phyloP scores from a whole-genome alignment of 2,329 filamentous ascomycete species.

The Rhynchosporium agropyri region DNA sequence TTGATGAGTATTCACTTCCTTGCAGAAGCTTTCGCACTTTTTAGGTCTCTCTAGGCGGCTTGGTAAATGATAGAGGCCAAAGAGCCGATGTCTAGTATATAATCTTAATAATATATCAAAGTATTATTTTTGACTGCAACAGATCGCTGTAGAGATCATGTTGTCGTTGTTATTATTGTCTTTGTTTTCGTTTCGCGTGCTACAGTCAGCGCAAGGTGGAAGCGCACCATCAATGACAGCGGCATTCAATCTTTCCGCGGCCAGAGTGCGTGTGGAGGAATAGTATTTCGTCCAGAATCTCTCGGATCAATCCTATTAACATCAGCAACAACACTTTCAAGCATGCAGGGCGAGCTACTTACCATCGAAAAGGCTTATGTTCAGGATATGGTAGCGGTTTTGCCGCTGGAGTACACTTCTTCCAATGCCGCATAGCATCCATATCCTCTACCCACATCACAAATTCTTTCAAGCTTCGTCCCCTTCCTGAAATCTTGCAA shows the following conservation, averaged over 20 bases:
- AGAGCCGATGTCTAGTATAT: too few relatives aligned
- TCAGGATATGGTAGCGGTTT: constrained; percentile 14
- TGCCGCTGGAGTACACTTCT: neutral
- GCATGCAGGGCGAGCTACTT: neutral
- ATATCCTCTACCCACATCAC: constrained; percentile 21
- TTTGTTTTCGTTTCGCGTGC: too few relatives aligned
- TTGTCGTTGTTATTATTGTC: too few relatives aligned
- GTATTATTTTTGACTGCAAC: too few relatives aligned
- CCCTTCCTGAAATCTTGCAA: neutral
- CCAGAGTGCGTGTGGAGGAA: constrained; percentile 17
- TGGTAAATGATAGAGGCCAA: too few relatives aligned
- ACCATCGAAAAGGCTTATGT: constrained; percentile 12
- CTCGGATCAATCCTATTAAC: constrained; percentile 19
- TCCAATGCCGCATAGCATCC: constrained; percentile 17
- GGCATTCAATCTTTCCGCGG: neutral
- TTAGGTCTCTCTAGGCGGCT: too few relatives aligned
- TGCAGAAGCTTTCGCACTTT: too few relatives aligned
- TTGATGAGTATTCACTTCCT: too few relatives aligned
- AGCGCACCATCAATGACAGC: too few relatives aligned
- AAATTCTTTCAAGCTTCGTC: constrained; percentile 11
- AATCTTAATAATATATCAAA: too few relatives aligned
- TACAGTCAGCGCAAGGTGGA: too few relatives aligned
- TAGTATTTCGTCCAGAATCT: neutral
- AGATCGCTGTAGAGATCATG: too few relatives aligned
- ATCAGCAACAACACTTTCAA: neutral